Base-by-base conservation (phyloP, 1,284 basidiomycete species). In the Porodaedalea pini region DNA sequence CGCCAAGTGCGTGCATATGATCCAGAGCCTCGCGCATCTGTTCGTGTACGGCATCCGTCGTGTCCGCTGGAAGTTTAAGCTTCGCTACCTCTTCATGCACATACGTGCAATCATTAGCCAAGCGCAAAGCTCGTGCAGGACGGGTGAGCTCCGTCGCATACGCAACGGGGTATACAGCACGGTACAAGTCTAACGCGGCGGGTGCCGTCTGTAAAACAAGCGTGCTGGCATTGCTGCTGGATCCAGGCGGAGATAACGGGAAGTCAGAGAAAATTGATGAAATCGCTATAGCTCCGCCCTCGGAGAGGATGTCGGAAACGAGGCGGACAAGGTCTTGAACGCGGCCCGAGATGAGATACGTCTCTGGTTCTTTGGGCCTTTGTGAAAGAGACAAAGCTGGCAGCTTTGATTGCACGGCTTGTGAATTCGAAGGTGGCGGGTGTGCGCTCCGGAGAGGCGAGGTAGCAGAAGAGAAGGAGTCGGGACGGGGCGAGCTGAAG, bases 91-190 rank as follows among this genome's bases (percentile, higher is more conserved):
- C 79, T 27, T 71, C 75, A 44, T 71, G 75, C 58, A 98, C 74
- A 69, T 88, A 94, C 25, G 80, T 68, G 64, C 88, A 93, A 63
- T 97, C 92, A 70, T 98, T 98, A 23, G 90, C 85, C 67, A 92
- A 90, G 52, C 88, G 83, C 79, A 98, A 87, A 0, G 82, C 76
- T 27, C 80, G 72, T 13, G 83, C 81, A 3, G 87, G 76, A 34
- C 78, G 72, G 13, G 72, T 66, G 37, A 92, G 71, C 25, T 78
- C 74, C 21, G 74, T 66, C 1, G 77, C 72, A 62, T 86, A 87
- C 41, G 79, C 78, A 5, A 88, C 80, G n/a, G 91, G 92, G 69
- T 90, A 87, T 31, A 95, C 73, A 0, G 89, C 91, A 40, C 88
- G 83, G 71, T 88, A 92, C 4, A 98, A 74, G 60, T 95, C 92